A percentile compares a stretch with the other conserved stretches of the same genome.
These are phyloP conservation scores for Bruguiera gymnorhiza DNA, from an alignment of 345 rosid genomes.

Conservation along the genomic window DNA sequence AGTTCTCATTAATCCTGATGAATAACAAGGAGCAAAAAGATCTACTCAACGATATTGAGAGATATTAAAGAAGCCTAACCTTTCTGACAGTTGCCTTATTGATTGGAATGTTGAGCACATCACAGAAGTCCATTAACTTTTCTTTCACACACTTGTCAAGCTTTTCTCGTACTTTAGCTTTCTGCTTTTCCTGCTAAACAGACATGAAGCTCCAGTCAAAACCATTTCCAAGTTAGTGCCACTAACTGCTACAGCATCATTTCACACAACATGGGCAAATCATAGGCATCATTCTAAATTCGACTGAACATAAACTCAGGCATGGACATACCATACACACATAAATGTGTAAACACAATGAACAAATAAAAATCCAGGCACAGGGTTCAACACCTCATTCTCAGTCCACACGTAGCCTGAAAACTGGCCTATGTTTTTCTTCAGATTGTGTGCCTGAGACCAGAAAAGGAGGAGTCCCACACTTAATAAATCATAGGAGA, in stretches of 20 bases:
- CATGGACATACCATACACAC: slow-evolving; percentile 6
- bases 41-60: neutral
- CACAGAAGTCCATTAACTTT: slow-evolving; percentile 77
- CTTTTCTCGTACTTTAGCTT: slow-evolving; percentile 68
- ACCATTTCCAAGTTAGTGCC: neutral
- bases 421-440: slow-evolving; percentile 86
- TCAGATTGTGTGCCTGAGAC: slow-evolving; percentile 67
- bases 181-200: slow-evolving; percentile 68
- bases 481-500: neutral
- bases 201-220: neutral
- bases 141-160: slow-evolving; percentile 91
- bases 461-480: neutral
- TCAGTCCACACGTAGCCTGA: slow-evolving; percentile 88
- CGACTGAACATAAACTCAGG: neutral
- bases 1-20: neutral
- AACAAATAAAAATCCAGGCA: slow-evolving; percentile 3
- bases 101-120: slow-evolving; percentile 79
- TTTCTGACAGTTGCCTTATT: slow-evolving; percentile 58
- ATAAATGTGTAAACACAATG: neutral
- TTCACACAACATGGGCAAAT: neutral
- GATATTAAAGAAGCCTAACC: slow-evolving; percentile 24
- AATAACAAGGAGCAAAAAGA: too few relatives aligned
- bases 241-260: neutral
- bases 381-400: slow-evolving; percentile 58
- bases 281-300: neutral